Base-by-base conservation (phyloP, 1,284 basidiomycete species). In the Fomitopsis schrenkii region DNA sequence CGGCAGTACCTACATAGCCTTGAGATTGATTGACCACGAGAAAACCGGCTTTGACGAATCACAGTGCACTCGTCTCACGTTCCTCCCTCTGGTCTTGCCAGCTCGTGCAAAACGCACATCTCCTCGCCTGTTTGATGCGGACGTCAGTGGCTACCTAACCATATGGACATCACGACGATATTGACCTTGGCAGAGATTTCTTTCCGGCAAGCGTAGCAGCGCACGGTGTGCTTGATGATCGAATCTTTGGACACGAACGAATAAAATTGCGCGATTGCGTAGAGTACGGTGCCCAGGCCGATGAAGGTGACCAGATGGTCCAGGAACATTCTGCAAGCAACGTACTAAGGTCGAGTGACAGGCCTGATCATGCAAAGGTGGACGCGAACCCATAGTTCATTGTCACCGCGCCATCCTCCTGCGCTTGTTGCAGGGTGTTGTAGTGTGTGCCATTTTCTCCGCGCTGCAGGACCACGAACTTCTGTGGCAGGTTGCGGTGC, bases 71-170 rank as follows among this genome's bases (percentile, higher is more conserved):
- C 5, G 52, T 54, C 52, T 54, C 52, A 19, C 52, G 35, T 12
- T 54, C 52, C 22, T 54, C 52, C 22, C 52, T 54, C 52, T 54
- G 35, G 35, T 54, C 52, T 19, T 54, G 52, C 52, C 52, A 54
- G 28, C 52, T 54, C 15, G 52, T 54, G 52, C 52, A 54, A 30
- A 54, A 54, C 15, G 35, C 52, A 17, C 52, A 54, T 40, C 52
- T 36, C 35, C 38, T 54, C n/a, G 52, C 52, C 52, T 54, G n/a
- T 15, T 15, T 5, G 22, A 33, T 33, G 30, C 30, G 12, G 48
- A 22, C 6, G 28, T 33, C 48, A 50, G 12, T 50, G 48, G 9
- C 26, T 7, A 30, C 28, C 14, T 5, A n/a, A 22, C 1, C 12
- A 15, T 40, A 26, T 10, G 28, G 15, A 33, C 8, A 17, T 7